Evolutionary conservation across 768 basidiomycete genomes (phyloP).

Genomic region (Dacryopinax primogenitus): DNA sequence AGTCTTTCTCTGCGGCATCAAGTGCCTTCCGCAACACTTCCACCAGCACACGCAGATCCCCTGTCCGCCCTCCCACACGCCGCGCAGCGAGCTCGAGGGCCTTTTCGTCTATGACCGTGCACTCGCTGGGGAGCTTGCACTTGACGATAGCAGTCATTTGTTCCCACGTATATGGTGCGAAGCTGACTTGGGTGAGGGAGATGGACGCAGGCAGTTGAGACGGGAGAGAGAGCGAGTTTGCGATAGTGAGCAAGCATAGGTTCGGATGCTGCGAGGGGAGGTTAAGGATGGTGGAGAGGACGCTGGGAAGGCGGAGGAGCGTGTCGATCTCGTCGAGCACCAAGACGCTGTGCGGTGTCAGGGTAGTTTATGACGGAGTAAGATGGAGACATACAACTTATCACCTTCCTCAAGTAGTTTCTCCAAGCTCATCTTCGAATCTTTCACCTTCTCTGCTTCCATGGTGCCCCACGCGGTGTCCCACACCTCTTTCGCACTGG

Average conservation of each 20-base stretch:
- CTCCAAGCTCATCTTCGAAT: conserved; percentile 13
- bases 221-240: conserved; percentile 77
- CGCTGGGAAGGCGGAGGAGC: conserved; percentile 43
- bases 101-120: conserved; percentile 17
- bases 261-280: conserved; percentile 42
- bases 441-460: conserved; percentile 31
- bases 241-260: conserved; percentile 68
- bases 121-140: conserved; percentile 46
- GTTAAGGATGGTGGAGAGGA: conserved; percentile 51
- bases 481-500: conserved; percentile 31
- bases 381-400: background rate
- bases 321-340: conserved; percentile 83
- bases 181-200: conserved; percentile 24
- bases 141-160: conserved; percentile 60
- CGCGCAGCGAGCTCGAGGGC: conserved; percentile 13
- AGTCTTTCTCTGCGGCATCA: conserved; percentile 43
- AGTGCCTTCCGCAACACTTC: conserved; percentile 72
- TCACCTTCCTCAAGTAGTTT: conserved; percentile 43
- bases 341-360: conserved; percentile 32
- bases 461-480: conserved; percentile 62
- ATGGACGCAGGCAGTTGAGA: conserved; percentile 28
- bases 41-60: conserved; percentile 68
- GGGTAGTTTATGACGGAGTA: background rate
- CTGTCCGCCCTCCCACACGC: conserved; percentile 59
- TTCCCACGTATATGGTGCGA: conserved; percentile 60